These are phyloP conservation scores for Quercus cerris DNA, from an alignment of 306 rosid genomes.

Conservation along the genomic window DNA sequence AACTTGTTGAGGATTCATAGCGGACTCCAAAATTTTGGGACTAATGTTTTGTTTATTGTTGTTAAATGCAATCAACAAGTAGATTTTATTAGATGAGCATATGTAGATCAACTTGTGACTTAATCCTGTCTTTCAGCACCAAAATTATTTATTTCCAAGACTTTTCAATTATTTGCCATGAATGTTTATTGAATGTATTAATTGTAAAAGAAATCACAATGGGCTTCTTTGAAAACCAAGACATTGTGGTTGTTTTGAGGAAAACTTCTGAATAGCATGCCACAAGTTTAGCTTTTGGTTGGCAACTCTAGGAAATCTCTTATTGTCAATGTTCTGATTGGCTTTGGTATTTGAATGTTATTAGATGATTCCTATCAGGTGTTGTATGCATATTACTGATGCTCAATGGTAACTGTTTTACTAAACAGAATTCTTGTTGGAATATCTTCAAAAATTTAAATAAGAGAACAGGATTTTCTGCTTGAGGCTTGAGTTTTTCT, in stretches of 20 bases:
- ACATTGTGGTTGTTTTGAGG: background rate
- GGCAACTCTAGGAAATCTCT: background rate
- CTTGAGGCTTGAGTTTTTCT: slow-evolving; percentile 1
- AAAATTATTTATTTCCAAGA: background rate
- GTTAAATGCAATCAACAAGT: background rate
- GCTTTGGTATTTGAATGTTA: background rate
- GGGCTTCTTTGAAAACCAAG: background rate
- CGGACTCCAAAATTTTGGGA: too few species aligned
- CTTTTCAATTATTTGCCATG: background rate
- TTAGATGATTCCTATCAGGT: background rate
- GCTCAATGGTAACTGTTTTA: background rate
- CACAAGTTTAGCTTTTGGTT: background rate
- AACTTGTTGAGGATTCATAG: too few species aligned
- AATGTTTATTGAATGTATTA: background rate
- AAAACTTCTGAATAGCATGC: background rate
- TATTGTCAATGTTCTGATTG: slow-evolving; percentile 1
- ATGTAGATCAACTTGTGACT: background rate
- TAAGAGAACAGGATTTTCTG: background rate
- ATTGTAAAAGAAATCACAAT: background rate
- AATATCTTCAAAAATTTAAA: background rate
- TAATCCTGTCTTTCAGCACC: background rate
- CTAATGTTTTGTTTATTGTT: too few species aligned
- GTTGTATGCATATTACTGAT: background rate
- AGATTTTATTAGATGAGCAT: background rate
- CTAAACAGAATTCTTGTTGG: background rate